Percentiles rank a stretch among this genome's conserved stretches.
Evolutionary conservation across 306 rosid species (phyloP).

Genomic region (Trifolium dubium): DNA sequence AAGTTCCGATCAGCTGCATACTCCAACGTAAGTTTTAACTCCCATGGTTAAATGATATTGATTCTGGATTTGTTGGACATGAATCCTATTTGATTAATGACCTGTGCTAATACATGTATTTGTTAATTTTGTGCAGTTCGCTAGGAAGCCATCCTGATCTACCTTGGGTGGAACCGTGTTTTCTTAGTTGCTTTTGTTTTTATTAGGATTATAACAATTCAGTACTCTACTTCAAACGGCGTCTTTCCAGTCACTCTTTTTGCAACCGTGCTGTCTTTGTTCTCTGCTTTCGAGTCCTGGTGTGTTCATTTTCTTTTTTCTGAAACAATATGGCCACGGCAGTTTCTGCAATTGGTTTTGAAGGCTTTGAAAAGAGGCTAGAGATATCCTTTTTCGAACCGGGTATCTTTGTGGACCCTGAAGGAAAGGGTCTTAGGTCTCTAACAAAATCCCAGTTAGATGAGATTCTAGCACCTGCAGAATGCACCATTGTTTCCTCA

Average conservation of each 20-base stretch:
- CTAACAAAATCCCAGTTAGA: conserved; percentile 61
- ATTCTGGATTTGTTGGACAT: neutral
- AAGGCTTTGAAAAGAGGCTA: conserved; percentile 73
- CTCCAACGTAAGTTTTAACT: conserved; percentile 76
- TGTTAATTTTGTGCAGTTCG: conserved; percentile 61
- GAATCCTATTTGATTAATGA: neutral
- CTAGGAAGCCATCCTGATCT: conserved; percentile 85
- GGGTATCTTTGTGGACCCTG: conserved; percentile 60
- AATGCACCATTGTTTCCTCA: conserved; percentile 72
- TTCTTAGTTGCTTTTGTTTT: conserved; percentile 31
- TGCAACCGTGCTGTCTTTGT: conserved; percentile 35
- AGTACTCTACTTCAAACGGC: conserved; percentile 47
- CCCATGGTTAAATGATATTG: neutral
- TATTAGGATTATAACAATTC: conserved; percentile 15
- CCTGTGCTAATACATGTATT: neutral
- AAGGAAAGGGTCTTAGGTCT: conserved; percentile 63
- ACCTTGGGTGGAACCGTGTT: conserved; percentile 26
- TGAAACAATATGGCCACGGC: conserved; percentile 45
- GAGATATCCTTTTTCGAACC: conserved; percentile 59
- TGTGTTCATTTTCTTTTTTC: neutral
- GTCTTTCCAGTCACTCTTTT: conserved; percentile 55
- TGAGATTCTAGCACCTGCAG: conserved; percentile 62
- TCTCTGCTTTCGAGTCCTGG: conserved; percentile 5
- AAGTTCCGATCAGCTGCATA: conserved; percentile 98
- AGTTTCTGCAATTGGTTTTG: conserved; percentile 69